phyloP scores from a whole-genome alignment of 495 filamentous ascomycete species.

The Hypoxylon intermedium region DNA sequence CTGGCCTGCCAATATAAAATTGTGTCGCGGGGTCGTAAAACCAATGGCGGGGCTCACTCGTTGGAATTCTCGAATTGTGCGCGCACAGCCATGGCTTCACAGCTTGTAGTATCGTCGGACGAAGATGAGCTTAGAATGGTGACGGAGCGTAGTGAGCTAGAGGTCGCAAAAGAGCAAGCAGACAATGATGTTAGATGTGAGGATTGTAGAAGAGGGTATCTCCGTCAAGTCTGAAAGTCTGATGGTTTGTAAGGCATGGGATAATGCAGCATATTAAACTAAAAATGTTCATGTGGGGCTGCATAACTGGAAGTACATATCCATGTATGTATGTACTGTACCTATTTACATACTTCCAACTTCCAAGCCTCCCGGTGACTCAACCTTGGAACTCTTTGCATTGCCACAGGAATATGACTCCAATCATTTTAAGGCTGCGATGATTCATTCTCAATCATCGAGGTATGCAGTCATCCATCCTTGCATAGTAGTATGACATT shows the following conservation, averaged over 20 bases:
- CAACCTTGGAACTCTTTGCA: slow-evolving; percentile 20
- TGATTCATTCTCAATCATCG: too few species aligned
- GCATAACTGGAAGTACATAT: background rate
- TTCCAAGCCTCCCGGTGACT: slow-evolving; percentile 17
- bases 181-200: background rate
- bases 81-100: slow-evolving; percentile 72
- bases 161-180: background rate
- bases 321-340: too few species aligned
- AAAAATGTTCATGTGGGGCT: slow-evolving; percentile 16
- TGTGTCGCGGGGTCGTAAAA: slow-evolving; percentile 32
- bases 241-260: background rate
- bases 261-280: slow-evolving; percentile 24
- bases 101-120: slow-evolving; percentile 4
- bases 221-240: background rate
- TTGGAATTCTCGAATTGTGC: slow-evolving; percentile 98
- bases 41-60: slow-evolving; percentile 69
- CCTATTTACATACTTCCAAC: slow-evolving; percentile 4
- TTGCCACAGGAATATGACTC: slow-evolving; percentile 29
- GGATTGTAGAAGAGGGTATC: background rate
- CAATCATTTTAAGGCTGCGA: too few species aligned
- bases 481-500: too few species aligned
- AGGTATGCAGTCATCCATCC: too few species aligned
- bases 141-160: slow-evolving; percentile 6
- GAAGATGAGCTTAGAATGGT: slow-evolving; percentile 23
- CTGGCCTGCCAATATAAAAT: slow-evolving; percentile 26